Evolutionary conservation across 1,284 basidiomycete species (phyloP).

Genomic region (Gymnopus androsaceus): DNA sequence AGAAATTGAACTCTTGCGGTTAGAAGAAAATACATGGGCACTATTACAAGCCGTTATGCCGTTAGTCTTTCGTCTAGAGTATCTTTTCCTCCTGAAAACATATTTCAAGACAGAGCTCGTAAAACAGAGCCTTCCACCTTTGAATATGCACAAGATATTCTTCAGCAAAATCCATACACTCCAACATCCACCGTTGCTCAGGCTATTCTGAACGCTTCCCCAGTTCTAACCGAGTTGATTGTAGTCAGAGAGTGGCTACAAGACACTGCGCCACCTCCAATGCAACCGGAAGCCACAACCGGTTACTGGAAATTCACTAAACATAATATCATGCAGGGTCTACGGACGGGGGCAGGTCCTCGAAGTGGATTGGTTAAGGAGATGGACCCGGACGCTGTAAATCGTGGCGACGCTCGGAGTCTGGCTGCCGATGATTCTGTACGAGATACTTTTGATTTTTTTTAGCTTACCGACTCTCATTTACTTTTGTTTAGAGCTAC

Average conservation of each 20-base stretch:
- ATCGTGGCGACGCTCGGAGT: constrained; percentile 50
- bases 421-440: constrained; percentile 77
- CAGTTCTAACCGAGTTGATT: constrained; percentile 67
- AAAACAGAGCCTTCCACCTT: constrained; percentile 54
- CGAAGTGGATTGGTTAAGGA: constrained; percentile 59
- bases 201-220: constrained; percentile 62
- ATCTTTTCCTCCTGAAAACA: neutral
- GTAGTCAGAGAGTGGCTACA: constrained; percentile 84
- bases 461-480: neutral
- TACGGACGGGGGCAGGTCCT: constrained; percentile 50
- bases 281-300: constrained; percentile 66
- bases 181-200: constrained; percentile 75
- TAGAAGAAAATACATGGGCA: constrained; percentile 84
- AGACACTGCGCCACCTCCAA: constrained; percentile 61
- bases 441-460: constrained; percentile 29
- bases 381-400: constrained; percentile 78
- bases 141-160: constrained; percentile 51
- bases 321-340: constrained; percentile 64
- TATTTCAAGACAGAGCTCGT: constrained; percentile 47
- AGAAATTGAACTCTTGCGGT: constrained; percentile 61
- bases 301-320: constrained; percentile 87
- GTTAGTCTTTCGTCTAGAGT: constrained; percentile 35
- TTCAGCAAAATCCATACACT: constrained; percentile 74
- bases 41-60: constrained; percentile 75
- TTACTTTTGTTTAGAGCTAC: constrained; percentile 56